Conservation (phyloP, 805 yeast species). For the Scheffersomyces lignosus region DNA sequence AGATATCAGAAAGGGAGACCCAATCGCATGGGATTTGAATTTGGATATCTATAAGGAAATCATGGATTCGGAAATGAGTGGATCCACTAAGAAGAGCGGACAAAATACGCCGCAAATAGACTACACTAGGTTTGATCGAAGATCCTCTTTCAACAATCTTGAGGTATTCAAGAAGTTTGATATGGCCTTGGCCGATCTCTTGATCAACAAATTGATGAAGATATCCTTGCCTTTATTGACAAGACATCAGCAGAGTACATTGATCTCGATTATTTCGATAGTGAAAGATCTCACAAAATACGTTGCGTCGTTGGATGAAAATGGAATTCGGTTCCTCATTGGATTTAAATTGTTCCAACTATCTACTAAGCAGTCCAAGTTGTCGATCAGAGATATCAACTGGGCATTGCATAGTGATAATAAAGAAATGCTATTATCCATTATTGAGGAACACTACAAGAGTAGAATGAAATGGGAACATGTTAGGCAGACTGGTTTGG, state of each 20-base stretch:
- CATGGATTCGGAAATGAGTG: slow-evolving; percentile 5
- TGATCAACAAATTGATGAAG: slow-evolving; percentile 61
- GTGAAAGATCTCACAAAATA: slow-evolving; percentile 53
- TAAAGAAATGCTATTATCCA: slow-evolving; percentile 61
- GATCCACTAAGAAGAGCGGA: slow-evolving; percentile 1
- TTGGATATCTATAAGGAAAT: slow-evolving; percentile 22
- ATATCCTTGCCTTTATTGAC: slow-evolving; percentile 77
- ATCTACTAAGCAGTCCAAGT: slow-evolving; percentile 46
- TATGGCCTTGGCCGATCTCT: slow-evolving; percentile 41
- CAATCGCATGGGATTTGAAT: slow-evolving; percentile 34
- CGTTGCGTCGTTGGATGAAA: slow-evolving; percentile 49
- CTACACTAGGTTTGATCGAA: neutral
- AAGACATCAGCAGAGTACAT: slow-evolving; percentile 87
- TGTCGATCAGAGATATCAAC: slow-evolving; percentile 76
- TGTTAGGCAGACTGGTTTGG: slow-evolving; percentile 60
- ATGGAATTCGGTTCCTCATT: slow-evolving; percentile 69
- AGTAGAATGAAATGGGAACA: slow-evolving; percentile 57
- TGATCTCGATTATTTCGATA: slow-evolving; percentile 67
- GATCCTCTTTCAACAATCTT: neutral
- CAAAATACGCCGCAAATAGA: slow-evolving; percentile 1
- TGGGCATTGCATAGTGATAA: slow-evolving; percentile 89
- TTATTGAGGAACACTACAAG: slow-evolving; percentile 45
- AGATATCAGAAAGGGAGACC: slow-evolving; percentile 43
- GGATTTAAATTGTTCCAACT: slow-evolving; percentile 67
- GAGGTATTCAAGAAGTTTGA: slow-evolving; percentile 31